These are phyloP conservation scores for Drosera capensis DNA, from an alignment of 148 eudicot species.

Conservation along the genomic window DNA sequence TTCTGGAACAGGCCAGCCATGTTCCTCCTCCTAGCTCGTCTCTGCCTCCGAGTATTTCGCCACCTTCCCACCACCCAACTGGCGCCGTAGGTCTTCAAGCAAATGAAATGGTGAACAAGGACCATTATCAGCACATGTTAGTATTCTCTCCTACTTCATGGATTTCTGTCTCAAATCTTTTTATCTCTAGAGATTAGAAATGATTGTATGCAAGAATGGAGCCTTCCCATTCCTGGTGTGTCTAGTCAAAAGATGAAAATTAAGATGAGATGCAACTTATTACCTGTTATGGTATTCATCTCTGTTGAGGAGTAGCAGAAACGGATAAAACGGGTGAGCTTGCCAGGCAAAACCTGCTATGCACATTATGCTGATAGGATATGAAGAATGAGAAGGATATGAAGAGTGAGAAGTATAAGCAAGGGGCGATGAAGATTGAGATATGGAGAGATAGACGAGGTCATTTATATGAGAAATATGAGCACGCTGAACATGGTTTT, in stretches of 20 bases:
- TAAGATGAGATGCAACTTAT: not conserved
- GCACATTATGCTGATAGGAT: slow-evolving; percentile 22
- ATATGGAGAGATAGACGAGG: not conserved
- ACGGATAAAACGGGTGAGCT: slow-evolving; percentile 42
- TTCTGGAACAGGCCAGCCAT: slow-evolving; percentile 51
- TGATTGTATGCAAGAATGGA: no score
- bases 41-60: slow-evolving; percentile 57
- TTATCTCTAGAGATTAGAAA: not conserved
- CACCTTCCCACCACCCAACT: slow-evolving; percentile 62
- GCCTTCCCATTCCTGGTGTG: no score
- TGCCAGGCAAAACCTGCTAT: slow-evolving; percentile 54
- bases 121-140: not conserved
- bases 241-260: not conserved
- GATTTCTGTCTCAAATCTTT: not conserved
- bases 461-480: no score
- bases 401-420: not conserved
- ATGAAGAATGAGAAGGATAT: not conserved
- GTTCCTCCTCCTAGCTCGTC: slow-evolving; percentile 72
- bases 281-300: slow-evolving; percentile 64
- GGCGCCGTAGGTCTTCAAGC: slow-evolving; percentile 35
- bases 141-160: not conserved
- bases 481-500: not conserved
- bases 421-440: no score
- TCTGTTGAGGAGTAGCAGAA: slow-evolving; percentile 52
- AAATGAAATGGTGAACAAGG: not conserved